These are phyloP conservation scores for Fraxinus anomala DNA, from an alignment of 257 asterid genomes.

Conservation along the genomic window DNA sequence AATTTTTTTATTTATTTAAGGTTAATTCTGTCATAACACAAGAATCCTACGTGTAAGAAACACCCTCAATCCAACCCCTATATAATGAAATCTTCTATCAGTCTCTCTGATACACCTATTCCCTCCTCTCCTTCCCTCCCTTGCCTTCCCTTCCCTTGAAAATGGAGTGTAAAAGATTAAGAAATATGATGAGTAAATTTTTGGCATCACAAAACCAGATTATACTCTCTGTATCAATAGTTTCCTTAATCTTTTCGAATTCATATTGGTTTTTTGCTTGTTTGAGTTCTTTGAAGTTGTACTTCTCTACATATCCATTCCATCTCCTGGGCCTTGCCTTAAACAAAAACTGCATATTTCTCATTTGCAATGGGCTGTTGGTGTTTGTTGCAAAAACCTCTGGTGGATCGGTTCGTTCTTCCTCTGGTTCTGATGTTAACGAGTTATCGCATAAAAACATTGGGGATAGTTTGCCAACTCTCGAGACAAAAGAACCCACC, in stretches of 20 bases:
- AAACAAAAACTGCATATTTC: slow-evolving; percentile 58
- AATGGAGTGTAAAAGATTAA: background rate
- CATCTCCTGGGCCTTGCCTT: slow-evolving; percentile 34
- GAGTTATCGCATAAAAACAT: slow-evolving; percentile 17
- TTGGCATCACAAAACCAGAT: slow-evolving; percentile 31
- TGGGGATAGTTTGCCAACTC: background rate
- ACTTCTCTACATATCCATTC: slow-evolving; percentile 24
- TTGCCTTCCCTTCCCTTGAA: too few relatives aligned
- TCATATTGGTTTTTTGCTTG: slow-evolving; percentile 28
- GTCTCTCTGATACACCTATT: background rate
- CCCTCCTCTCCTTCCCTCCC: too few relatives aligned
- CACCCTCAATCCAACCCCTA: background rate
- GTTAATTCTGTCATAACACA: background rate
- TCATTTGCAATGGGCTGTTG: slow-evolving; percentile 65
- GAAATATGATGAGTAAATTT: slow-evolving; percentile 4
- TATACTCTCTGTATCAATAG: slow-evolving; percentile 47
- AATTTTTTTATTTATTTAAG: background rate
- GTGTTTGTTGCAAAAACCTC: slow-evolving; percentile 54
- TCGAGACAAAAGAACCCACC: slow-evolving; percentile 6
- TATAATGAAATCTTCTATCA: background rate
- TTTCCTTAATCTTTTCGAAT: slow-evolving; percentile 45
- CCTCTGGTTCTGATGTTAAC: slow-evolving; percentile 16
- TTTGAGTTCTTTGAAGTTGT: slow-evolving; percentile 24
- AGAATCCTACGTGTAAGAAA: background rate
- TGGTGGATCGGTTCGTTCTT: slow-evolving; percentile 23